phyloP scores from a whole-genome alignment of 176 grass and related monocot genomes.

The Thinopyrum elongatum region DNA sequence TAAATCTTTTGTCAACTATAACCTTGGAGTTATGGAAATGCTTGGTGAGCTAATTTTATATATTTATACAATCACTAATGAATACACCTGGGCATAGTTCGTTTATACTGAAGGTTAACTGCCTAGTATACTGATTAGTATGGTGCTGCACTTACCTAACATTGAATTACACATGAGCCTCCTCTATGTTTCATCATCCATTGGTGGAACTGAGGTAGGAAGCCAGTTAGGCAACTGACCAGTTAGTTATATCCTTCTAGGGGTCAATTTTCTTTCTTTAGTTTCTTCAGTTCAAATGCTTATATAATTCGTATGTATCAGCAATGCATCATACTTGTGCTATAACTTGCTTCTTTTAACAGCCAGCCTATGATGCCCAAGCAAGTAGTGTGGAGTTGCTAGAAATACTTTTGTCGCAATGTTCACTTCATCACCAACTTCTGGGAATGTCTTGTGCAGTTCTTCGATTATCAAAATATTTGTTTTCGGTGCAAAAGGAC shows the following conservation, averaged over 20 bases:
- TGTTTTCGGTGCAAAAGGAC: slow-evolving; percentile 70
- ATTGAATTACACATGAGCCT: no score
- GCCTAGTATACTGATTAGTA: background rate
- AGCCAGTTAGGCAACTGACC: background rate
- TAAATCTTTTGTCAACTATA: background rate
- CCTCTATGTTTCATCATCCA: slow-evolving; percentile 12
- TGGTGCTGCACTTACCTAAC: no score
- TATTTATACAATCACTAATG: background rate
- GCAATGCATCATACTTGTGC: slow-evolving; percentile 14
- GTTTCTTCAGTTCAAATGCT: slow-evolving; percentile 3
- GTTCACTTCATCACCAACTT: slow-evolving; percentile 51
- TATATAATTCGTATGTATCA: slow-evolving; percentile 22
- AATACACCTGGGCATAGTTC: slow-evolving; percentile 12
- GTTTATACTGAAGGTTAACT: slow-evolving; percentile 9
- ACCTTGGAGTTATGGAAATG: slow-evolving; percentile 29
- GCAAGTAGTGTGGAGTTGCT: slow-evolving; percentile 50
- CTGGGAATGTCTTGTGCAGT: slow-evolving; percentile 46
- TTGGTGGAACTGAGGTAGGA: background rate
- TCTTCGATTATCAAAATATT: slow-evolving; percentile 63
- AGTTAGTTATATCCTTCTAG: background rate
- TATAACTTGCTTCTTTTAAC: slow-evolving; percentile 43
- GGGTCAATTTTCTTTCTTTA: background rate
- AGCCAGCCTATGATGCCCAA: slow-evolving; percentile 49
- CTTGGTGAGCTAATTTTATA: background rate
- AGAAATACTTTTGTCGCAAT: slow-evolving; percentile 63